Evolutionary conservation across 768 basidiomycete species (phyloP), one percentile per base, ranked within the genome.

Genomic region (Suillus variegatus): DNA sequence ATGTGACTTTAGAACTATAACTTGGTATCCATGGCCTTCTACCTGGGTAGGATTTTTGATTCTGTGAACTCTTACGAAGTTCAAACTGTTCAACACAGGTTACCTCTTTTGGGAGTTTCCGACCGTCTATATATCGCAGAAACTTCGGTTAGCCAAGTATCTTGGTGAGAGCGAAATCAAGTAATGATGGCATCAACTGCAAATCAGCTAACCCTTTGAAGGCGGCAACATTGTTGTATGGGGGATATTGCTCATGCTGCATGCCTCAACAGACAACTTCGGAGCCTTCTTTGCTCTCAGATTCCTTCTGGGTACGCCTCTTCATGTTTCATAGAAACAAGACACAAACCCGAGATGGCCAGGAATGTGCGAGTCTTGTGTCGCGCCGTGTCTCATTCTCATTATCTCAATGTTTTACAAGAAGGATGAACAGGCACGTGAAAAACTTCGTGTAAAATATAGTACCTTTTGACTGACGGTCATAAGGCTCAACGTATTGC

Each of bases 291-390:
- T 89, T 71, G 83, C 82, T 20, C 77, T 88, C 16, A 83, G 88
- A 0, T 85, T 89, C 71, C 76, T 89, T 16, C 78, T 89, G 22
- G 87, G 88, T 84, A 67, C 18, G 78, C 68, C 18, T 28, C 13
- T 25, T 10, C n/a, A 18, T 18, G 22, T 22, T 32, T 13, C 2
- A 43, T 7, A 43, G 41, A 60, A 10, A 43, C 18, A 43, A 28
- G 6, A 28, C 18, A 7, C 28, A 28, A 54, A 56, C n/a, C 55
- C 20, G 10, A 44, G 51, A 28, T 32, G 44, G 35, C 10, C 41
- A 88, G 88, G 88, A 46, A 88, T 89, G 88, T 85, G 85, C 70
- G 88, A 90, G 73, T 82, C 82, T 67, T 88, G 87, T 69, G 88
- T 89, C 16, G 82, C 86, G 6, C 88, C 88, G 0, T 85, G 82